Percentiles rank a stretch among this genome's conserved stretches.
phyloP scores from a whole-genome alignment of 2,329 filamentous ascomycete species.

The Penicillium sp. region DNA sequence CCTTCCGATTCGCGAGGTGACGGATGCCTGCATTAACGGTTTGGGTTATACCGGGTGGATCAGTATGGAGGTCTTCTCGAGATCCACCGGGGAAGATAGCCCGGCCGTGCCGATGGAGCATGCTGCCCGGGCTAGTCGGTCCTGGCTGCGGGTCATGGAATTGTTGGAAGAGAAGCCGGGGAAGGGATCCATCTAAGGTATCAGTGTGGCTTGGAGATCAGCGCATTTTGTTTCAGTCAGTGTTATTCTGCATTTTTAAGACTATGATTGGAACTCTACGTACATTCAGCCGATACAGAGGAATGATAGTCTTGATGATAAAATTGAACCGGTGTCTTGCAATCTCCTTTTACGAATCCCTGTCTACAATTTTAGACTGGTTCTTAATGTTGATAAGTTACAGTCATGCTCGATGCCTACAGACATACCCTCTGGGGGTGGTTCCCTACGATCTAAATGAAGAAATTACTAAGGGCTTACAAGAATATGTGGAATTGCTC shows the following conservation, averaged over 20 bases:
- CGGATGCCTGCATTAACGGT: constrained; percentile 58
- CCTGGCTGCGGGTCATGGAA: constrained; percentile 20
- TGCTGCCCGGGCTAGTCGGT: constrained; percentile 46
- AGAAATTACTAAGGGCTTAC: not conserved
- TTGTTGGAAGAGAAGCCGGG: constrained; percentile 5
- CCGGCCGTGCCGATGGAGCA: constrained; percentile 57
- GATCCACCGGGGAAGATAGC: constrained; percentile 53
- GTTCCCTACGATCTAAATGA: not conserved
- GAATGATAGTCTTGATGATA: not conserved
- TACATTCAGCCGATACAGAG: not conserved
- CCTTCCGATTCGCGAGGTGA: constrained; percentile 62
- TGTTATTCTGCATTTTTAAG: not conserved
- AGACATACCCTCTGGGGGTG: not conserved
- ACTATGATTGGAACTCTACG: not conserved
- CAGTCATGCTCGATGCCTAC: not conserved
- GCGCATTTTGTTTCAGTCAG: not conserved
- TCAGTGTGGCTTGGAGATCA: not conserved
- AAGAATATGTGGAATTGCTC: not conserved
- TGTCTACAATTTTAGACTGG: not conserved
- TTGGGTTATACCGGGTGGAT: constrained; percentile 68
- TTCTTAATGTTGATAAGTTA: not conserved
- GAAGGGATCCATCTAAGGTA: not conserved
- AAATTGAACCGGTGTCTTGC: not conserved
- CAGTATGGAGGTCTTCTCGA: constrained; percentile 68
- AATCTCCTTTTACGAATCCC: not conserved